A percentile compares a stretch with the other conserved stretches of the same genome.
Evolutionary conservation across 164 flowering plant genomes (phyloP).

Genomic region (Houttuynia cordata): DNA sequence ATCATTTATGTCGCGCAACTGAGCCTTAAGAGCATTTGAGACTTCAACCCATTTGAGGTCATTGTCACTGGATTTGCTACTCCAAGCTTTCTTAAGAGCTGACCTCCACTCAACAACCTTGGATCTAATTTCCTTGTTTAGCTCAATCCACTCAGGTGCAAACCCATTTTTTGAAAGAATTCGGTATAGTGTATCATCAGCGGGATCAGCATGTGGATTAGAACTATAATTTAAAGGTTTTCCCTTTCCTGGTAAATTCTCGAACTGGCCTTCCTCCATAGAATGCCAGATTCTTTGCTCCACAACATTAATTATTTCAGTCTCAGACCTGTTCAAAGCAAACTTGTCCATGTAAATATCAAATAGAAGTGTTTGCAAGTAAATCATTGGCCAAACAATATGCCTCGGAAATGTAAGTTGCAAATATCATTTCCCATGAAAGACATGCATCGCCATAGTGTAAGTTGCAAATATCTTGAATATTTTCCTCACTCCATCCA

Average conservation of each 20-base stretch:
- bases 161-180: slow-evolving; percentile 73
- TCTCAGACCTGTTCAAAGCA: slow-evolving; percentile 57
- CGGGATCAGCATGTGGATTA: slow-evolving; percentile 89
- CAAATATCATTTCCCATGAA: no score
- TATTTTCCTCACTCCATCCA: no score
- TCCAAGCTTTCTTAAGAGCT: slow-evolving; percentile 56
- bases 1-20: slow-evolving; percentile 50
- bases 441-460: no score
- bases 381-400: no score
- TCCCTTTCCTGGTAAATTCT: slow-evolving; percentile 93
- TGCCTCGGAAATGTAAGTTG: no score
- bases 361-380: no score
- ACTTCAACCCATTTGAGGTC: slow-evolving; percentile 42
- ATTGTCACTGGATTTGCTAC: slow-evolving; percentile 21
- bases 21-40: slow-evolving; percentile 42
- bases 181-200: slow-evolving; percentile 80
- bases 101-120: slow-evolving; percentile 47
- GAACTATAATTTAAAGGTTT: slow-evolving; percentile 60
- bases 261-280: slow-evolving; percentile 90
- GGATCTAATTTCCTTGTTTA: slow-evolving; percentile 73
- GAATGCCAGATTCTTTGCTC: slow-evolving; percentile 92
- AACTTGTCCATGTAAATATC: neutral
- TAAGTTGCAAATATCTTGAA: no score
- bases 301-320: slow-evolving; percentile 71
- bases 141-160: slow-evolving; percentile 94